A percentile compares a stretch with the other conserved stretches of the same genome.
These are phyloP conservation scores for Monosporozyma aerobia DNA, from an alignment of 805 yeast species.

Conservation along the genomic window DNA sequence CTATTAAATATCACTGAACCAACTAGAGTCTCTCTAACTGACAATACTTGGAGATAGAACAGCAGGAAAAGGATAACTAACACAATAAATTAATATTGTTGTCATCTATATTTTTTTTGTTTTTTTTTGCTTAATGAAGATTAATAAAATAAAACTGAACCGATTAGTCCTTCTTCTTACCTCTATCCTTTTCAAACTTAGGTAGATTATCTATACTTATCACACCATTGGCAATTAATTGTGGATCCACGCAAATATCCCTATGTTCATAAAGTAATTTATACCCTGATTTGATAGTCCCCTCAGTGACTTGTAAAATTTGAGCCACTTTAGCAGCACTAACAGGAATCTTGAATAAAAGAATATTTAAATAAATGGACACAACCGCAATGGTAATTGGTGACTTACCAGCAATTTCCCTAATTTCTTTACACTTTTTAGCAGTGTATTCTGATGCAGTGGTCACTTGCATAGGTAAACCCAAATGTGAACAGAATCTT, in stretches of 20 bases:
- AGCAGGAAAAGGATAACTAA: neutral
- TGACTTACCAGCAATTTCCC: conserved; percentile 91
- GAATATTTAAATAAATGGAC: conserved; percentile 85
- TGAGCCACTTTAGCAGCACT: conserved; percentile 79
- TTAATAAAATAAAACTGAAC: neutral
- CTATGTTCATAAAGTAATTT: conserved; percentile 70
- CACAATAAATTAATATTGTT: neutral
- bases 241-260: conserved; percentile 45
- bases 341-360: conserved; percentile 72
- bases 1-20: neutral
- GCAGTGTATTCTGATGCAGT: conserved; percentile 93
- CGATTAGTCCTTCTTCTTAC: conserved; percentile 7
- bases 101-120: neutral
- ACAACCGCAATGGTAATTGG: conserved; percentile 98
- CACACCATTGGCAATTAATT: conserved; percentile 24
- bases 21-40: neutral
- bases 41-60: neutral
- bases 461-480: conserved; percentile 72
- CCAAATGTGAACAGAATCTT: conserved; percentile 92
- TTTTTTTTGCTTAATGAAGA: neutral
- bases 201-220: conserved; percentile 26
- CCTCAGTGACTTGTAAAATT: conserved; percentile 92
- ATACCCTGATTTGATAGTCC: conserved; percentile 89
- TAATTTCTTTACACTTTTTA: conserved; percentile 77
- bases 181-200: conserved; percentile 25